Evolutionary conservation across 2,329 filamentous ascomycete genomes (phyloP).

Genomic region (Talaromyces sp.): DNA sequence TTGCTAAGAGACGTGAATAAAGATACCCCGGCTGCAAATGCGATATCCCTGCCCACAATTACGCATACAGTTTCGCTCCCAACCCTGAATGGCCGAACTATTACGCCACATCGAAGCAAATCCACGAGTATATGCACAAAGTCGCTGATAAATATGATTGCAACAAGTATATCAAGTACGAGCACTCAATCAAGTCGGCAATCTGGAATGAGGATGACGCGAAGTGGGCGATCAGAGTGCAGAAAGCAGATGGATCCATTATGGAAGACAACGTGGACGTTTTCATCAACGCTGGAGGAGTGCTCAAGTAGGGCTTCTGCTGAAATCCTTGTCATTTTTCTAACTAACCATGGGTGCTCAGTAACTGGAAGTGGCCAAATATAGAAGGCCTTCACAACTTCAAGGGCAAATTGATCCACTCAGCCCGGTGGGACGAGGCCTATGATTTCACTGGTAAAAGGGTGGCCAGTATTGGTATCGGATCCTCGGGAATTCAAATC

Average conservation of each 20-base stretch:
- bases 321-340: too few species aligned
- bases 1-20: neutral
- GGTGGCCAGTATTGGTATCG: neutral
- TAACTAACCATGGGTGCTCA: neutral
- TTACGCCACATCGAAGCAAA: constrained; percentile 22
- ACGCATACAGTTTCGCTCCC: constrained; percentile 9
- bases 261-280: neutral
- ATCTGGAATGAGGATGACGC: neutral
- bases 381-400: neutral
- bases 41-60: constrained; percentile 12
- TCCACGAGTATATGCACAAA: neutral
- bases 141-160: neutral
- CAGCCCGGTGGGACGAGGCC: neutral
- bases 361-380: neutral
- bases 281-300: neutral
- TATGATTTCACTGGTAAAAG: neutral
- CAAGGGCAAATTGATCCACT: neutral
- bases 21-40: constrained; percentile 12
- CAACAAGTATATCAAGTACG: neutral
- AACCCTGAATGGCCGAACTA: constrained; percentile 21
- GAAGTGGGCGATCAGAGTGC: neutral
- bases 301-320: neutral
- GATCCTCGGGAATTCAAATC: neutral
- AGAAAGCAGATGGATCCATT: neutral
- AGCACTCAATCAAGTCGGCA: neutral